phyloP scores from a whole-genome alignment of 2,329 filamentous ascomycete species.

The Venturia aucupariae region DNA sequence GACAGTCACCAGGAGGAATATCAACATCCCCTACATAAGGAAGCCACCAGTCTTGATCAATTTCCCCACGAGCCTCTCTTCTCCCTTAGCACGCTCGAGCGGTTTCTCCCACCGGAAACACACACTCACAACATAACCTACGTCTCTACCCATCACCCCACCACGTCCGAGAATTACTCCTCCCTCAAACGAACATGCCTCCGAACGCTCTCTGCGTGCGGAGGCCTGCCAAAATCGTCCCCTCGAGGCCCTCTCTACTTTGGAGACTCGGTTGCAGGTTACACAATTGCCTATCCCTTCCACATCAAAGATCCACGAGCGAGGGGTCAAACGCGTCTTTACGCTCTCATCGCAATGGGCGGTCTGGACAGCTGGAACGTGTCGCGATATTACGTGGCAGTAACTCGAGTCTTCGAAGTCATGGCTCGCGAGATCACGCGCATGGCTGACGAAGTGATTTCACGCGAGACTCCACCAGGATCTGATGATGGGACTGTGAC shows the following conservation, averaged over 20 bases:
- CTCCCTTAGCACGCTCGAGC: constrained; percentile 23
- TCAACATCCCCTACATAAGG: background rate
- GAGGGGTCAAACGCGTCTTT: constrained; percentile 46
- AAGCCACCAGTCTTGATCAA: background rate
- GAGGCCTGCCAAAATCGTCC: constrained; percentile 46
- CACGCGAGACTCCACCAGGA: constrained; percentile 27
- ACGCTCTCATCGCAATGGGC: constrained; percentile 48
- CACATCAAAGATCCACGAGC: constrained; percentile 49
- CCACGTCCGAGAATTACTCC: constrained; percentile 44
- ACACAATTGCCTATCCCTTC: constrained; percentile 52
- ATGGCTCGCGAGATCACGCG: constrained; percentile 45
- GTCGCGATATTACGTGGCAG: constrained; percentile 30
- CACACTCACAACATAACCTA: constrained; percentile 50
- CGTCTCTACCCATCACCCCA: constrained; percentile 47
- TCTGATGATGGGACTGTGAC: constrained; percentile 1
- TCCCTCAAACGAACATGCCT: constrained; percentile 48
- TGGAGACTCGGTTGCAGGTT: constrained; percentile 45
- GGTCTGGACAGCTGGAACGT: constrained; percentile 47
- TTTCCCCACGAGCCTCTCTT: constrained; percentile 18
- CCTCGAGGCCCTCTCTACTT: constrained; percentile 51
- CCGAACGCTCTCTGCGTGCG: constrained; percentile 48
- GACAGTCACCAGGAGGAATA: background rate
- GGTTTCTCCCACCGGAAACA: constrained; percentile 29
- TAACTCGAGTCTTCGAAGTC: constrained; percentile 39
- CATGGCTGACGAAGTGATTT: constrained; percentile 30